Base-by-base conservation (phyloP, 805 yeast genomes). In the Lipomyces sp. region DNA sequence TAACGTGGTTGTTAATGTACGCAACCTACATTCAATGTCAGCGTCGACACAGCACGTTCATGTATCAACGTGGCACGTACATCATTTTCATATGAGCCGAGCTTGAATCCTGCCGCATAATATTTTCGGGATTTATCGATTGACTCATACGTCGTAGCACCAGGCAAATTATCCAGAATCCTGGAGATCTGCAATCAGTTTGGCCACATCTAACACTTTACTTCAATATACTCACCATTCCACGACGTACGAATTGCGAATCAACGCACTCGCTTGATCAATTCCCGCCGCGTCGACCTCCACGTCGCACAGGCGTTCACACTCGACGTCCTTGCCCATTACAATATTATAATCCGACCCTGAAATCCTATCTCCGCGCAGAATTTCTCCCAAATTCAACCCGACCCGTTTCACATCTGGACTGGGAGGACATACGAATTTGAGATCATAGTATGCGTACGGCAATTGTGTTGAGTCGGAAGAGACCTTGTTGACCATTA, bases 51-150 rank as follows among this genome's bases (percentile, higher is more conserved):
- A 6, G 11, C 59, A 50, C 24, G 24, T 32, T 15, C 83, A n/a
- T 18, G 8, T 5, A 18, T 24, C 8, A 18, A 30, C 7, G 35
- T 24, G 24, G 24, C 35, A 53, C 63, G 5, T 51, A 66, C 70
- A 53, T 82, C 87, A 66, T 85, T 79, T 70, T 83, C 84, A 29
- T 84, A 85, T 71, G 84, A 88, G 0, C 97, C 97, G 42, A 92
- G 76, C 2, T 96, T 93, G 78, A 92, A 92, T 1, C 97, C 97
- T 2, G 95, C 86, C 4, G 92, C 89, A 72, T 92, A 92, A 77
- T 88, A 90, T 72, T 89, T 87, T 69, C 85, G 84, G 24, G 84
- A 81, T 58, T 83, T 83, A 11, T 83, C 85, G 6, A 84, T 83
- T 34, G 85, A 83, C 42, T 88, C 84, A 70, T 88, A 89, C 0